These are phyloP conservation scores for Barbarea vulgaris DNA, from an alignment of 345 rosid genomes.

Conservation along the genomic window DNA sequence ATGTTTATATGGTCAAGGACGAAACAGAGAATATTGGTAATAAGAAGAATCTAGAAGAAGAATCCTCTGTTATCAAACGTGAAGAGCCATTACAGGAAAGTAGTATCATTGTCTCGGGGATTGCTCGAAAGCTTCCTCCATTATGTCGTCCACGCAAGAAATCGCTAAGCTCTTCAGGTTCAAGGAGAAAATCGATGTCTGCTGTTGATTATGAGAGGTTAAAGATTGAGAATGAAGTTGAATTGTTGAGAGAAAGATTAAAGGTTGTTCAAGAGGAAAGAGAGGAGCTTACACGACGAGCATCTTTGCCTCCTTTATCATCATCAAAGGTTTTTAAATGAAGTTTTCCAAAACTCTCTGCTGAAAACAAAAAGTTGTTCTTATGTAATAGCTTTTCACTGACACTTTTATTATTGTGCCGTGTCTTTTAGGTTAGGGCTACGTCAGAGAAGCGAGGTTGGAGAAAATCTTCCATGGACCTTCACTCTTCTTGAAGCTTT, in stretches of 20 bases:
- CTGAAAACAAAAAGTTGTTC: neutral
- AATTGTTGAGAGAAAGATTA: constrained; percentile 63
- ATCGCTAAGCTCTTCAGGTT: constrained; percentile 32
- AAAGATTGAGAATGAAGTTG: constrained; percentile 78
- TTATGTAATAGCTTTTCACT: neutral
- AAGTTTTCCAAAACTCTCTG: neutral
- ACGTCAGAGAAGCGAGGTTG: constrained; percentile 48
- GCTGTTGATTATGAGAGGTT: constrained; percentile 69
- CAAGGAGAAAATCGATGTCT: constrained; percentile 73
- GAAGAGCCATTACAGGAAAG: constrained; percentile 32
- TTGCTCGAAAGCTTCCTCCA: constrained; percentile 48
- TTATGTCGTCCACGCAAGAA: constrained; percentile 42
- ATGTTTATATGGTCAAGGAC: constrained; percentile 45
- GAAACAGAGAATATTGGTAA: constrained; percentile 35
- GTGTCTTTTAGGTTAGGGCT: constrained; percentile 54
- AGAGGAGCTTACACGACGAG: constrained; percentile 57
- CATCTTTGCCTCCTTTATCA: constrained; percentile 56
- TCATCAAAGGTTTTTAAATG: constrained; percentile 56
- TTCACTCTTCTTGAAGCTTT: constrained; percentile 32
- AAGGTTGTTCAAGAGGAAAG: constrained; percentile 63
- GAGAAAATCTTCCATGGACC: constrained; percentile 51
- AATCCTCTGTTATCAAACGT: constrained; percentile 22
- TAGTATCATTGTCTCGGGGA: constrained; percentile 44
- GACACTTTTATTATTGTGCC: constrained; percentile 8
- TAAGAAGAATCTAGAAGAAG: constrained; percentile 38